A percentile compares a stretch with the other conserved stretches of the same genome.
phyloP scores from a whole-genome alignment of 495 filamentous ascomycete genomes.

The Sordaria brevicollis region DNA sequence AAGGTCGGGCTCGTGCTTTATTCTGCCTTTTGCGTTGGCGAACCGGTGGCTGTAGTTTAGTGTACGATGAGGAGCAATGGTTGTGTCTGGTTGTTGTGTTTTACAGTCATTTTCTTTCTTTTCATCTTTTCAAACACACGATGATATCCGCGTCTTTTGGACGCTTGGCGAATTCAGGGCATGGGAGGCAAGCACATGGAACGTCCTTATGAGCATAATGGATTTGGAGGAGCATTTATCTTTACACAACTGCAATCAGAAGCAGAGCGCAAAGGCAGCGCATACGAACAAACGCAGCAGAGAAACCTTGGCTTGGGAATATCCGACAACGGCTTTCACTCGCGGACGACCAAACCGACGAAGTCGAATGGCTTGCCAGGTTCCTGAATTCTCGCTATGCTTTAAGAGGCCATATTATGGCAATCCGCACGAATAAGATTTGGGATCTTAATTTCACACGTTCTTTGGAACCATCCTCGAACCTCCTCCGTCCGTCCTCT shows the following conservation, averaged over 20 bases:
- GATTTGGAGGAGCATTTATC: neutral
- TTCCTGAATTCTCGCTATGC: neutral
- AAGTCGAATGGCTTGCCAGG: neutral
- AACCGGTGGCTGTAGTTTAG: neutral
- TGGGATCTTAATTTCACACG: neutral
- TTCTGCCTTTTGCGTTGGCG: neutral
- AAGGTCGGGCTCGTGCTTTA: neutral
- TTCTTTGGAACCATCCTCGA: neutral
- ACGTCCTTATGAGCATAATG: neutral
- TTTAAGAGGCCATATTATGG: neutral
- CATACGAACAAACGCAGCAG: neutral
- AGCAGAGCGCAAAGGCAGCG: neutral
- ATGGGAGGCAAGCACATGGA: neutral
- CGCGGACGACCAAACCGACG: neutral
- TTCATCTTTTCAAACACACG: neutral
- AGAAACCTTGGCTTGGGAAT: neutral
- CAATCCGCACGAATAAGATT: neutral
- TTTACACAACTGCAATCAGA: neutral
- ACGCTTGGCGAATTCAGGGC: neutral
- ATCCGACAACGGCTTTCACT: neutral
- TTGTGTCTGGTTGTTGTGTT: neutral
- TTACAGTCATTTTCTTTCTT: neutral
- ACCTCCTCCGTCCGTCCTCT: neutral
- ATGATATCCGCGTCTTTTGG: neutral
- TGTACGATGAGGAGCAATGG: neutral